phyloP scores from a whole-genome alignment of 2,329 filamentous ascomycete species.

The Hymenoscyphus occultus region DNA sequence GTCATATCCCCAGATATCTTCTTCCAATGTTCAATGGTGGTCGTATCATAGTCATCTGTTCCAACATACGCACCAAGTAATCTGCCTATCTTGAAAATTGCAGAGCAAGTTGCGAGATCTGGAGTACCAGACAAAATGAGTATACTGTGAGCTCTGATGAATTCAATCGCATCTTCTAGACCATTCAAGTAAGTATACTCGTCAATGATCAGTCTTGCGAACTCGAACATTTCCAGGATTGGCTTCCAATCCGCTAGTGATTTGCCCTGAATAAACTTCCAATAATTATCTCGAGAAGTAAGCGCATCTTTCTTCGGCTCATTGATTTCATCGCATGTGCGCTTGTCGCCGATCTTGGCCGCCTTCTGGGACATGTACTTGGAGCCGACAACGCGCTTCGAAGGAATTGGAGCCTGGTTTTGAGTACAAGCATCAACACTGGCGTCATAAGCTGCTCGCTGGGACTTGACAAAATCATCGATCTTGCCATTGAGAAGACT shows the following conservation, averaged over 20 bases:
- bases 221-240: conserved; percentile 56
- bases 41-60: conserved; percentile 48
- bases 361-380: conserved; percentile 2
- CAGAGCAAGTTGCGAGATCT: conserved; percentile 52
- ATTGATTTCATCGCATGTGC: neutral
- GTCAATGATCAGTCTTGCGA: conserved; percentile 59
- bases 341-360: neutral
- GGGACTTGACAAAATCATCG: conserved; percentile 27
- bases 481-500: conserved; percentile 15
- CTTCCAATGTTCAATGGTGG: conserved; percentile 42
- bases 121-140: conserved; percentile 64
- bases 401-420: conserved; percentile 21
- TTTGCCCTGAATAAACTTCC: conserved; percentile 1
- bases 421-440: conserved; percentile 36
- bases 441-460: conserved; percentile 26
- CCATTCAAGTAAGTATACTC: conserved; percentile 58
- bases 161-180: conserved; percentile 11
- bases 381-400: conserved; percentile 33
- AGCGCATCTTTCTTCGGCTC: neutral
- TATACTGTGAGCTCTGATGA: conserved; percentile 1
- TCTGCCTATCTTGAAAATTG: conserved; percentile 56
- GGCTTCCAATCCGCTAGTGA: conserved; percentile 34
- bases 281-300: conserved; percentile 3
- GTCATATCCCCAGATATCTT: conserved; percentile 43
- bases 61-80: conserved; percentile 56